A percentile compares a stretch with the other conserved stretches of the same genome.
Conservation (phyloP, 1,139 yeast species). For the Geotrichum citri-aurantii region DNA sequence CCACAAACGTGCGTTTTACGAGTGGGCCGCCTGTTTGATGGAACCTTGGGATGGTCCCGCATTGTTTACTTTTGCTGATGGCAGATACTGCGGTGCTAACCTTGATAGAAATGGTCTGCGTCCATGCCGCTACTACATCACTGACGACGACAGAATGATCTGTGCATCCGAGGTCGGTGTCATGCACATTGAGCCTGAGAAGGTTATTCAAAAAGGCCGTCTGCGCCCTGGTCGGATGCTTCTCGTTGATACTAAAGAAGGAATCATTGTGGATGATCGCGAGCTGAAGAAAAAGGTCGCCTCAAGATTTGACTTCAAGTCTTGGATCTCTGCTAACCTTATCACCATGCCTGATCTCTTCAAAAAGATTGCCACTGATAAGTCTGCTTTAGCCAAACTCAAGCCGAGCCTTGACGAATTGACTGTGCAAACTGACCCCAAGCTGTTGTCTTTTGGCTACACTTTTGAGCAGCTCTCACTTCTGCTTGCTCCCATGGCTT, state of each 20-base stretch:
- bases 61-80: constrained; percentile 92
- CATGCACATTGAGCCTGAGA: constrained; percentile 78
- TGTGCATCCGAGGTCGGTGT: constrained; percentile 99
- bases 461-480: constrained; percentile 84
- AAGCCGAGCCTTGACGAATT: constrained; percentile 35
- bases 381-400: constrained; percentile 33
- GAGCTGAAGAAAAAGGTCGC: constrained; percentile 79
- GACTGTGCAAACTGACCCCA: constrained; percentile 69
- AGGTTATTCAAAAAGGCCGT: constrained; percentile 84
- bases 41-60: constrained; percentile 99
- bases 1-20: constrained; percentile 88
- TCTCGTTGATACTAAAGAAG: constrained; percentile 88
- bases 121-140: constrained; percentile 95
- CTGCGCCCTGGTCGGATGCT: constrained; percentile 96
- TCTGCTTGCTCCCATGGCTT: constrained; percentile 89
- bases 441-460: constrained; percentile 83
- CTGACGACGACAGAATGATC: constrained; percentile 90
- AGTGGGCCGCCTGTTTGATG: constrained; percentile 99
- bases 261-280: constrained; percentile 87
- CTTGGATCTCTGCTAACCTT: constrained; percentile 86
- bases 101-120: constrained; percentile 95
- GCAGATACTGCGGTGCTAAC: constrained; percentile 97
- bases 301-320: constrained; percentile 82
- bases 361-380: constrained; percentile 51
- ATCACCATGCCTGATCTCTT: constrained; percentile 73